Conservation (phyloP, 139 green algal species). For the Bryopsis sp. region DNA sequence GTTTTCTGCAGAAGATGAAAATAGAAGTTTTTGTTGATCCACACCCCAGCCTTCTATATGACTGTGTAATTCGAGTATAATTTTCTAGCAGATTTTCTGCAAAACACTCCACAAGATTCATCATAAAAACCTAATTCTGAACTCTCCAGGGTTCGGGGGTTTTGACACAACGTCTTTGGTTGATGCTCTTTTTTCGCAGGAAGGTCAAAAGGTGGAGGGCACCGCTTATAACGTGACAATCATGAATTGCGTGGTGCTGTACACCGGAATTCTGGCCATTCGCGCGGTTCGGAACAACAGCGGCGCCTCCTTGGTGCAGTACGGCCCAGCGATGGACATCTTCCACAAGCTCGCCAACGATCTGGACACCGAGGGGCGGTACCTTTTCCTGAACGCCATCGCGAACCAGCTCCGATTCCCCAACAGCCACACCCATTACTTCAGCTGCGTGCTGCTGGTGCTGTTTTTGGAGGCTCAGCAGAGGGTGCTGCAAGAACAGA, state of each 20-base stretch:
- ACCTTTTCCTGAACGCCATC: conserved; percentile 93
- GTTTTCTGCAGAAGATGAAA: no score
- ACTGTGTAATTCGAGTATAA: no score
- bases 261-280: conserved; percentile 59
- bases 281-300: neutral
- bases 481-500: conserved; percentile 67
- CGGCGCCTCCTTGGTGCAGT: neutral
- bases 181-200: conserved; percentile 14
- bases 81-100: no score
- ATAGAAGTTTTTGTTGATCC: no score
- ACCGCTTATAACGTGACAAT: conserved; percentile 73
- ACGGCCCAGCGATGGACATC: conserved; percentile 56
- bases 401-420: conserved; percentile 99
- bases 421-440: conserved; percentile 99
- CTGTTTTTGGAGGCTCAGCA: conserved; percentile 76
- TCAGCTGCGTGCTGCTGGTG: conserved; percentile 86
- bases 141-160: no score
- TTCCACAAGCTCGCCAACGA: conserved; percentile 60
- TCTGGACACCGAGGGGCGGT: conserved; percentile 84
- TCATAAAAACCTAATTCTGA: no score
- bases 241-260: conserved; percentile 89
- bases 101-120: no score
- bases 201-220: conserved; percentile 23
- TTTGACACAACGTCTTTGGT: neutral
- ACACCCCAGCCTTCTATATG: no score